Conservation (phyloP, 2,329 filamentous ascomycete genomes). For the Chaetomium sp. region DNA sequence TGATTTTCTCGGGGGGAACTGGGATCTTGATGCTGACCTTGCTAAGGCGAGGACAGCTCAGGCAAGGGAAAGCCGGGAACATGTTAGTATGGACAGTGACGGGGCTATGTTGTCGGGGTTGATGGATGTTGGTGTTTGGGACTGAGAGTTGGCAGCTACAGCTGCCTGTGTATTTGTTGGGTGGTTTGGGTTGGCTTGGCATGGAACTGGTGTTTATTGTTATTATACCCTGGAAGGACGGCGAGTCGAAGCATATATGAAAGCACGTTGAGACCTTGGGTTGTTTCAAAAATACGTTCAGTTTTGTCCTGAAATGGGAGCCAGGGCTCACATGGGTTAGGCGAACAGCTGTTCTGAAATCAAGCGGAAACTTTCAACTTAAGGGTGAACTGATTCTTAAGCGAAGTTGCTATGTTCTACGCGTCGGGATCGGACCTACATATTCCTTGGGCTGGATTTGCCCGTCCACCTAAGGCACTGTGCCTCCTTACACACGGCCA, state of each 20-base stretch:
- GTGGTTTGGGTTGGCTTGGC: background rate
- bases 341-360: background rate
- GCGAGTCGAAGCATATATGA: background rate
- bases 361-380: background rate
- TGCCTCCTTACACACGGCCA: background rate
- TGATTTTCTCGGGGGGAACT: conserved; percentile 46
- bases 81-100: background rate
- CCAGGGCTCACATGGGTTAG: background rate
- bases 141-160: background rate
- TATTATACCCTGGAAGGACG: conserved; percentile 11
- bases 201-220: background rate
- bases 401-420: background rate
- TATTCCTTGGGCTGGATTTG: too few species aligned
- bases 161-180: background rate
- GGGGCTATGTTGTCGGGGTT: conserved; percentile 6
- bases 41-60: conserved; percentile 32
- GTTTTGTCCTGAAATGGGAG: background rate
- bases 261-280: background rate
- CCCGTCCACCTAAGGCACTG: too few species aligned
- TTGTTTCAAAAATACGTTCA: background rate
- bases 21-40: conserved; percentile 45
- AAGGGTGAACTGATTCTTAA: background rate
- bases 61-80: background rate
- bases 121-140: conserved; percentile 25
- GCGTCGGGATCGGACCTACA: too few species aligned